Evolutionary conservation across 768 basidiomycete genomes (phyloP).

Genomic region (Exidia glandulosa): DNA sequence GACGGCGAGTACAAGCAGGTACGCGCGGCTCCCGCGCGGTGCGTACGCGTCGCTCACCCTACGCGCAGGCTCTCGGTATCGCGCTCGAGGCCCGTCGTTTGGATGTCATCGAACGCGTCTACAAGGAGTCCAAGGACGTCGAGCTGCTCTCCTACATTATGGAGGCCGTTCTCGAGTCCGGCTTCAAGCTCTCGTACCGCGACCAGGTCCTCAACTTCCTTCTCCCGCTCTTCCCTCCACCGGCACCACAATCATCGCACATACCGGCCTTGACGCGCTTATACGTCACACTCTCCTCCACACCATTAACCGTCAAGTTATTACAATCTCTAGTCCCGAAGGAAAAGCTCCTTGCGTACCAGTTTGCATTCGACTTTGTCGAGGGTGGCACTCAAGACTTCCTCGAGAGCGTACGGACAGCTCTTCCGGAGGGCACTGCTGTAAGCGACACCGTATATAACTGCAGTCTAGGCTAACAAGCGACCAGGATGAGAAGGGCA

Average conservation of each 20-base stretch:
- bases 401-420: constrained; percentile 60
- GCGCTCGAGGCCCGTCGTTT: constrained; percentile 85
- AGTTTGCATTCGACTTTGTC: constrained; percentile 90
- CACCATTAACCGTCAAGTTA: constrained; percentile 66
- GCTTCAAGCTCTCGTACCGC: constrained; percentile 77
- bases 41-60: constrained; percentile 1
- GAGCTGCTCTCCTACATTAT: constrained; percentile 81
- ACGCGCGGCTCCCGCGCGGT: constrained; percentile 1
- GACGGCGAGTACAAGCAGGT: constrained; percentile 92
- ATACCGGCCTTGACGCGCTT: constrained; percentile 77
- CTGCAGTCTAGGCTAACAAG: constrained; percentile 1
- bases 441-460: constrained; percentile 36
- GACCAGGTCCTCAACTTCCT: constrained; percentile 70
- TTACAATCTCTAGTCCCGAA: constrained; percentile 58
- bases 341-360: constrained; percentile 76
- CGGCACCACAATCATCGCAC: constrained; percentile 60
- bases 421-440: constrained; percentile 46
- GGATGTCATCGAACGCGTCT: constrained; percentile 75
- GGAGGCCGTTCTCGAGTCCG: constrained; percentile 83
- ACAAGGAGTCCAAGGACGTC: constrained; percentile 60
- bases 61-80: constrained; percentile 76
- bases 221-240: constrained; percentile 77
- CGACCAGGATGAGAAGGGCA: constrained; percentile 41
- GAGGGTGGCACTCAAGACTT: constrained; percentile 94
- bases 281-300: constrained; percentile 76